Evolutionary conservation across 176 grass and related monocot species (phyloP).

Genomic region (Tuctoria greenei): DNA sequence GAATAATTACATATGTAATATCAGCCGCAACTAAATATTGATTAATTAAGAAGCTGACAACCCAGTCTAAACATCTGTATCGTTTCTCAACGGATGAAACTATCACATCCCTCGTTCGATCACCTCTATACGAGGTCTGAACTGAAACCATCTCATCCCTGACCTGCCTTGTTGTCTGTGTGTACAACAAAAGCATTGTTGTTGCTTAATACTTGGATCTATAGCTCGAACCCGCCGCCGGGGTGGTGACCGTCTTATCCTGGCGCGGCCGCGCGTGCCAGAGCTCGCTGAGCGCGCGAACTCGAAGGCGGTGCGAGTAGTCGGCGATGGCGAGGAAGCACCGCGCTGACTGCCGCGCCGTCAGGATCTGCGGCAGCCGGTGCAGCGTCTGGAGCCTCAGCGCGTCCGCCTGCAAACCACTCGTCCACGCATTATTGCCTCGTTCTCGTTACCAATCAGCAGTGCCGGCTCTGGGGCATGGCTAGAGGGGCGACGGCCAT

Average conservation of each 20-base stretch:
- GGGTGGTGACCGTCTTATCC: not conserved
- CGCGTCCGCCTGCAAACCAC: slow-evolving; percentile 45
- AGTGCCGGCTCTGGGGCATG: too few species aligned
- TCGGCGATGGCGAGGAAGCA: slow-evolving; percentile 63
- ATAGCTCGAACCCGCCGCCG: slow-evolving; percentile 10
- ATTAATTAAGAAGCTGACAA: slow-evolving; percentile 3
- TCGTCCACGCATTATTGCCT: not conserved
- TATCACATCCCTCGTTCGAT: not conserved
- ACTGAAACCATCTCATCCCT: slow-evolving; percentile 2
- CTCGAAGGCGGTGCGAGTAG: slow-evolving; percentile 70
- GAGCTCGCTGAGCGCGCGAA: slow-evolving; percentile 62
- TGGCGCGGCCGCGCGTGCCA: slow-evolving; percentile 42
- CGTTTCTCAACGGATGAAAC: not conserved
- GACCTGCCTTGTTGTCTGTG: too few species aligned
- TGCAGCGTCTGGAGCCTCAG: slow-evolving; percentile 59
- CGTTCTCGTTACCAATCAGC: too few species aligned
- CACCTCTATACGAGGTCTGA: not conserved
- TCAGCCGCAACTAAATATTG: too few species aligned
- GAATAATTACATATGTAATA: too few species aligned
- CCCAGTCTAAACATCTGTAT: not conserved
- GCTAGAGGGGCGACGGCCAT: too few species aligned
- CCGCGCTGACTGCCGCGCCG: slow-evolving; percentile 41
- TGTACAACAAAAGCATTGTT: slow-evolving; percentile 8
- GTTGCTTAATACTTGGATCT: not conserved
- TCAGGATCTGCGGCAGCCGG: slow-evolving; percentile 58